Conservation (phyloP, 208 protist genomes). For the Strigomonas galati region DNA sequence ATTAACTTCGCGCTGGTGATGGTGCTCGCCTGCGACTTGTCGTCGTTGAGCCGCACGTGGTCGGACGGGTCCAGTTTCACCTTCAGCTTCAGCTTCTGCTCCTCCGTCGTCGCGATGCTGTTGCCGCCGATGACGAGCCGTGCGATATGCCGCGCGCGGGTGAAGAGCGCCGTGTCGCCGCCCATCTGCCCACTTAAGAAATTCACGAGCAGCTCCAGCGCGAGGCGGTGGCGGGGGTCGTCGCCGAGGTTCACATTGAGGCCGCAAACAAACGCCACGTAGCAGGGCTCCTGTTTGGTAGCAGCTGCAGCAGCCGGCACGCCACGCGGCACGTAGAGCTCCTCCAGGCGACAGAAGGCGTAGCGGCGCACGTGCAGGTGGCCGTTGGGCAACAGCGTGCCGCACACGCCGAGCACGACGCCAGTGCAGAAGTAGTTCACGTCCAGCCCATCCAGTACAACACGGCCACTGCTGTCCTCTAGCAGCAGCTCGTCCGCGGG, state of each 20-base stretch:
- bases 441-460: constrained; percentile 52
- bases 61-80: constrained; percentile 83
- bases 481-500: constrained; percentile 65
- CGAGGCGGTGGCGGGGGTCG: constrained; percentile 21
- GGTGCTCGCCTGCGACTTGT: constrained; percentile 17
- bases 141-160: constrained; percentile 47
- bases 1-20: constrained; percentile 68
- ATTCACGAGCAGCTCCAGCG: constrained; percentile 72
- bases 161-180: constrained; percentile 36
- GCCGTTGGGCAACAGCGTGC: constrained; percentile 61
- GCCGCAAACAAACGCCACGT: constrained; percentile 81
- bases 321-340: constrained; percentile 46
- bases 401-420: constrained; percentile 70
- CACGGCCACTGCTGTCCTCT: constrained; percentile 81
- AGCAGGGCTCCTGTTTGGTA: constrained; percentile 42
- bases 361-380: constrained; percentile 59
- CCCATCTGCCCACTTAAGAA: constrained; percentile 70
- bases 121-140: constrained; percentile 84
- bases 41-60: constrained; percentile 60
- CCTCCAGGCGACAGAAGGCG: constrained; percentile 38
- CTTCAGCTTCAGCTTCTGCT: constrained; percentile 82
- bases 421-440: constrained; percentile 71
- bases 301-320: constrained; percentile 8
- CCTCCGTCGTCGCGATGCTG: constrained; percentile 83
- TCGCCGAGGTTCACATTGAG: constrained; percentile 31